Evolutionary conservation across 306 rosid genomes (phyloP).

Genomic region (Cicer judaicum): DNA sequence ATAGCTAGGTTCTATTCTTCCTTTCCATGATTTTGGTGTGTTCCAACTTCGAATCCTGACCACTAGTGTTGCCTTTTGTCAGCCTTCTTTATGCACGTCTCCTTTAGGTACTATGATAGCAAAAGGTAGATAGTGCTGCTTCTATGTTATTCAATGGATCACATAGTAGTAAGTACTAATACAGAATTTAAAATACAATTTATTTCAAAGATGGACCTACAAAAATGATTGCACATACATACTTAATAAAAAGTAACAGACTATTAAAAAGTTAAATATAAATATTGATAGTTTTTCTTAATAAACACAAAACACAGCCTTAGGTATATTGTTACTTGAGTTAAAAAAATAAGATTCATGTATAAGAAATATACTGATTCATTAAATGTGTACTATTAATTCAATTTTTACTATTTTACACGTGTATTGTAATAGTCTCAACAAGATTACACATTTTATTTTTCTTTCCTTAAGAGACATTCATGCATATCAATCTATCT

Average conservation of each 20-base stretch:
- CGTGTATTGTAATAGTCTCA: no score
- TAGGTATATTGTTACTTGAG: no score
- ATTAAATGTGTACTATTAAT: no score
- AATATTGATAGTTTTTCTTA: background rate
- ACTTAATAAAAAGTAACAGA: background rate
- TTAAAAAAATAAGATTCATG: no score
- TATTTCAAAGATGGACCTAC: background rate
- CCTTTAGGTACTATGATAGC: slow-evolving; percentile 15
- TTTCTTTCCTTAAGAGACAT: no score
- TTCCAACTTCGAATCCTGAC: slow-evolving; percentile 32
- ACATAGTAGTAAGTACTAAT: background rate
- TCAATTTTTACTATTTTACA: no score
- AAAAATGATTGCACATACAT: background rate
- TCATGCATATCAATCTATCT: no score
- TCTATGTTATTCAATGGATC: background rate
- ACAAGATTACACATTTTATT: no score
- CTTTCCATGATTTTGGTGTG: slow-evolving; percentile 23
- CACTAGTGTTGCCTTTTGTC: slow-evolving; percentile 50
- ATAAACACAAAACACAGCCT: background rate
- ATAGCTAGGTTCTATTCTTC: background rate
- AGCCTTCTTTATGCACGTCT: slow-evolving; percentile 72
- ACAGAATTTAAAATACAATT: background rate
- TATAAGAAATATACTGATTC: no score
- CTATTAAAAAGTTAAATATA: no score
- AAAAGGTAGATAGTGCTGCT: slow-evolving; percentile 22